Conservation (phyloP, 1,284 basidiomycete species). For the Cystobasidium slooffiae region DNA sequence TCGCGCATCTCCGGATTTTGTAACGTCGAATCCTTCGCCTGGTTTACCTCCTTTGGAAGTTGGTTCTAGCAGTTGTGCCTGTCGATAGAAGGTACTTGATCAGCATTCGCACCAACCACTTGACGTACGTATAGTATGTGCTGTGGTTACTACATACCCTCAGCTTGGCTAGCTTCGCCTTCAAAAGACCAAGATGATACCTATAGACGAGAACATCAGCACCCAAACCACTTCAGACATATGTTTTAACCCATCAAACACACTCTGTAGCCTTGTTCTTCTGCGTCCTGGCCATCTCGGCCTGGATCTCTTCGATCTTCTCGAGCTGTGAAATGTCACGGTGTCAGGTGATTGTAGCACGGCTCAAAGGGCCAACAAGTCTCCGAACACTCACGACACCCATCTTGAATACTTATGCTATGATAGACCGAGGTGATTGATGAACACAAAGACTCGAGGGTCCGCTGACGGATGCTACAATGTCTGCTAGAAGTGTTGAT, state of each 20-base stretch:
- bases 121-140: conserved; percentile 53
- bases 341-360: not conserved
- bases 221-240: not conserved
- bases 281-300: conserved; percentile 57
- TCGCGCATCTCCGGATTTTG: conserved; percentile 90
- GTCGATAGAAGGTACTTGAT: conserved; percentile 52
- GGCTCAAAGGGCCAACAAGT: not conserved
- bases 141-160: conserved; percentile 81
- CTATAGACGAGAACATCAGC: not conserved
- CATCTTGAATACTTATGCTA: conserved; percentile 10
- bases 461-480: not conserved
- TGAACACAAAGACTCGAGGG: not conserved
- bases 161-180: conserved; percentile 89
- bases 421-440: not conserved
- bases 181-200: conserved; percentile 63
- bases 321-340: conserved; percentile 29
- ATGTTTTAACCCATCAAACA: not conserved
- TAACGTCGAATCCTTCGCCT: conserved; percentile 70
- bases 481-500: too few relatives aligned
- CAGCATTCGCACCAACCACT: not conserved
- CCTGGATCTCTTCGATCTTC: conserved; percentile 46
- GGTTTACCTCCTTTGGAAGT: conserved; percentile 73
- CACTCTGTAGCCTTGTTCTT: conserved; percentile 56
- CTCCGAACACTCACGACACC: conserved; percentile 32
- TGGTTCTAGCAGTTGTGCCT: conserved; percentile 52